These are phyloP conservation scores for Aspergillus hortae DNA, from an alignment of 2,329 filamentous ascomycete genomes.

Conservation along the genomic window DNA sequence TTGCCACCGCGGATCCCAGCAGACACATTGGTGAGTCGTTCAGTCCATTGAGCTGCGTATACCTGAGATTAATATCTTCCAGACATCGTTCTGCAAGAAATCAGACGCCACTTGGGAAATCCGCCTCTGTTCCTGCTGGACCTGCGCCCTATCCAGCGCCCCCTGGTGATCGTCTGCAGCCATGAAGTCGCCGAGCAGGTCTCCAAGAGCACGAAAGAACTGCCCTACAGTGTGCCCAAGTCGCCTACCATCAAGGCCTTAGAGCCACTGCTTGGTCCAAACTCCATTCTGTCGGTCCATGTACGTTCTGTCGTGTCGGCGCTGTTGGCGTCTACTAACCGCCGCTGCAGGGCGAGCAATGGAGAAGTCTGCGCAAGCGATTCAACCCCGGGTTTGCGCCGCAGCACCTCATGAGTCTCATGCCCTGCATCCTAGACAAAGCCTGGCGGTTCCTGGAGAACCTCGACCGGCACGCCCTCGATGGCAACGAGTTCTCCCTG, in stretches of 20 bases:
- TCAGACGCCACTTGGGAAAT: constrained; percentile 1
- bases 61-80: background rate
- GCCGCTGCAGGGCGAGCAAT: constrained; percentile 18
- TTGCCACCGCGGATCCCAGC: background rate
- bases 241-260: constrained; percentile 1
- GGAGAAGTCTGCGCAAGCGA: constrained; percentile 27
- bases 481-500: constrained; percentile 21
- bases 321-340: background rate
- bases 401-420: constrained; percentile 23
- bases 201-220: constrained; percentile 9
- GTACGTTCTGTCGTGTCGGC: background rate
- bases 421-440: constrained; percentile 26
- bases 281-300: constrained; percentile 9
- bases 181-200: constrained; percentile 19
- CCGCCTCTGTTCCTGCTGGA: constrained; percentile 10
- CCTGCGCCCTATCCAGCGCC: constrained; percentile 8
- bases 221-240: constrained; percentile 16
- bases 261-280: constrained; percentile 5
- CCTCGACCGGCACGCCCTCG: constrained; percentile 16
- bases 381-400: constrained; percentile 31
- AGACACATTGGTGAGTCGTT: constrained; percentile 7
- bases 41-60: background rate
- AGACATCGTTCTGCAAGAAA: constrained; percentile 1
- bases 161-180: constrained; percentile 9
- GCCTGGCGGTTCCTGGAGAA: constrained; percentile 19